Evolutionary conservation across 352 stramenopile genomes (phyloP).

Genomic region (Globisporangium rhizosaccharum): DNA sequence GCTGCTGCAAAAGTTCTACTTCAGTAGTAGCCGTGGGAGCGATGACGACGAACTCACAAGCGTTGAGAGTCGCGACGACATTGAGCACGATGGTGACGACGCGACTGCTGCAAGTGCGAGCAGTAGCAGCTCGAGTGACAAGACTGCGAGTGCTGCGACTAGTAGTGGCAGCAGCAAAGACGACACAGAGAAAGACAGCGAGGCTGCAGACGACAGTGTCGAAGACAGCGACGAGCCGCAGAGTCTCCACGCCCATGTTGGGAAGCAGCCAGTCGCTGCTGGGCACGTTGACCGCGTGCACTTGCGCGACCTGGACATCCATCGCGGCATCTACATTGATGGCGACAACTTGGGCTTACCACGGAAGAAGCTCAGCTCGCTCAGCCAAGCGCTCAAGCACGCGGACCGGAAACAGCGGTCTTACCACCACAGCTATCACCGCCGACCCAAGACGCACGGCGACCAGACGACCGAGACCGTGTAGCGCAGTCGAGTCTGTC

Average conservation of each 20-base stretch:
- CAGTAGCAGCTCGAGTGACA: neutral
- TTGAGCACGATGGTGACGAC: neutral
- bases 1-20: slow-evolving; percentile 37
- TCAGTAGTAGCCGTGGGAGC: slow-evolving; percentile 22
- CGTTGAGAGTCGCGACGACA: slow-evolving; percentile 11
- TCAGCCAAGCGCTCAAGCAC: slow-evolving; percentile 35
- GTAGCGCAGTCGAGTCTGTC: neutral
- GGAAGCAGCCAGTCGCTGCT: slow-evolving; percentile 16
- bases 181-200: neutral
- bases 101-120: neutral
- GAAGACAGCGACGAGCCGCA: neutral
- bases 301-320: slow-evolving; percentile 24
- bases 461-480: slow-evolving; percentile 13
- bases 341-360: slow-evolving; percentile 22
- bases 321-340: slow-evolving; percentile 34
- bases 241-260: slow-evolving; percentile 2
- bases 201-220: neutral
- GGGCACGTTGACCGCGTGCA: slow-evolving; percentile 22
- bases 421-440: slow-evolving; percentile 24
- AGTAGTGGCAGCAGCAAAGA: neutral
- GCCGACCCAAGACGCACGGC: slow-evolving; percentile 15
- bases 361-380: slow-evolving; percentile 34
- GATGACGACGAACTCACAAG: slow-evolving; percentile 6
- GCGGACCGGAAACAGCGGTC: slow-evolving; percentile 38
- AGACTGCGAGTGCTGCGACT: slow-evolving; percentile 1